Evolutionary conservation across 2,329 filamentous ascomycete genomes (phyloP).

Genomic region (Tolypocladium sp.): DNA sequence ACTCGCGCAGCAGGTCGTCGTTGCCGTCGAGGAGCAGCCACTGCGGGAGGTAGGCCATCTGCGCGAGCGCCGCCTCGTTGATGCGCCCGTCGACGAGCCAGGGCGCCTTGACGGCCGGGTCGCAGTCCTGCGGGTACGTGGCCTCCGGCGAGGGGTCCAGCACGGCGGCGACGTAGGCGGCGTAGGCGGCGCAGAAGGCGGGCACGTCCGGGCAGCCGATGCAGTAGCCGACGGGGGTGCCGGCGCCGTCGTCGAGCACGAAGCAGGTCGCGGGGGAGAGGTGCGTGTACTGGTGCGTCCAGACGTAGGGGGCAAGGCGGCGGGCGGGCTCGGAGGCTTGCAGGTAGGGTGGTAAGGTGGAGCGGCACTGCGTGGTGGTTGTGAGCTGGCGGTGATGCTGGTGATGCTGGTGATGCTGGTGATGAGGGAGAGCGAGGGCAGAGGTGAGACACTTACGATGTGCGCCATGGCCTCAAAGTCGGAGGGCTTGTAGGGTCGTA

Average conservation of each 20-base stretch:
- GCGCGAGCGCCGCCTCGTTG: slow-evolving; percentile 23
- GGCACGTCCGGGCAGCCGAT: slow-evolving; percentile 35
- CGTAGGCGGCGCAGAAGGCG: slow-evolving; percentile 27
- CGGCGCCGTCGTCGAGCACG: slow-evolving; percentile 38
- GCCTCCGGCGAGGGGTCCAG: slow-evolving; percentile 18
- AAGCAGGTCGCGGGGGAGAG: slow-evolving; percentile 35
- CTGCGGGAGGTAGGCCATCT: slow-evolving; percentile 29
- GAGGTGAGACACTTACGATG: slow-evolving; percentile 23
- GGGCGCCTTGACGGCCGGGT: slow-evolving; percentile 22
- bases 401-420: neutral
- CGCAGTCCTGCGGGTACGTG: slow-evolving; percentile 8
- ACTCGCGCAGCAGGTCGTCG: slow-evolving; percentile 21
- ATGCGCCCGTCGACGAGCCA: slow-evolving; percentile 12
- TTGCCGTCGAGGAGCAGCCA: slow-evolving; percentile 29
- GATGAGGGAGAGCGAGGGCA: neutral
- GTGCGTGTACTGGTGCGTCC: slow-evolving; percentile 40
- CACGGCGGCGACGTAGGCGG: slow-evolving; percentile 24
- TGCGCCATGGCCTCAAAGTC: slow-evolving; percentile 31
- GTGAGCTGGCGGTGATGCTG: neutral
- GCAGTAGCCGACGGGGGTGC: slow-evolving; percentile 38
- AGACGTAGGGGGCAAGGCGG: slow-evolving; percentile 37
- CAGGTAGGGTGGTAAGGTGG: slow-evolving; percentile 36
- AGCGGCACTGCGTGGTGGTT: slow-evolving; percentile 29
- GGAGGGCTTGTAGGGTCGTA: slow-evolving; percentile 27
- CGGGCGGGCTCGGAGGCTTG: slow-evolving; percentile 19